phyloP scores from a whole-genome alignment of 306 rosid genomes.

The Hylodesmum podocarpum region DNA sequence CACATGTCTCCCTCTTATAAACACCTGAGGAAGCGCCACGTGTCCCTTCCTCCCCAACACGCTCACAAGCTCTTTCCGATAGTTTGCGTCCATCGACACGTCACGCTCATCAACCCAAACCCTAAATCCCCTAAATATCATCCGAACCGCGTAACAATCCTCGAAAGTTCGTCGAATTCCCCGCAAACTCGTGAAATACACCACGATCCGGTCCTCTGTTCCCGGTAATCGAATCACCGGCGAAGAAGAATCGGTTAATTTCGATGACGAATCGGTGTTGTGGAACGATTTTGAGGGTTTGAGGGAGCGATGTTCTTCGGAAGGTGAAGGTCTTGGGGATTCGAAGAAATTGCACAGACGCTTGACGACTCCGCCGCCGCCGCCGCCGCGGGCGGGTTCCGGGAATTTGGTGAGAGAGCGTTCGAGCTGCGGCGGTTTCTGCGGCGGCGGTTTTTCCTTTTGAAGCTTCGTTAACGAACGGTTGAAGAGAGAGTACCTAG shows the following conservation, averaged over 20 bases:
- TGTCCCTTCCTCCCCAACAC: conserved; percentile 49
- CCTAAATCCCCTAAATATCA: conserved; percentile 77
- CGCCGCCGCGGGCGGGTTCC: conserved; percentile 62
- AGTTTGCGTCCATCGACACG: conserved; percentile 73
- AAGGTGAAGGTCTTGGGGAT: conserved; percentile 5
- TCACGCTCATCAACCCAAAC: conserved; percentile 96
- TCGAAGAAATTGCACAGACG: conserved; percentile 76
- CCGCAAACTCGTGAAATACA: conserved; percentile 79
- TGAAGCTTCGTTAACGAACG: conserved; percentile 53
- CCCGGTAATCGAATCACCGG: conserved; percentile 51
- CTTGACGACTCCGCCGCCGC: conserved; percentile 46
- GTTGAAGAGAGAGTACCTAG: conserved; percentile 56
- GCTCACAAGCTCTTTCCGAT: conserved; percentile 65
- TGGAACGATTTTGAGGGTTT: conserved; percentile 3
- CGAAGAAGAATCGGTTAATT: not conserved
- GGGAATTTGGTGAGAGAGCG: conserved; percentile 55
- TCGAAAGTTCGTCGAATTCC: conserved; percentile 86
- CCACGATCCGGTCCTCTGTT: conserved; percentile 78
- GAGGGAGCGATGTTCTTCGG: not conserved
- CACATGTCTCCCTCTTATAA: conserved; percentile 63
- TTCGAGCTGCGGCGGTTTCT: conserved; percentile 43
- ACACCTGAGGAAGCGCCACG: conserved; percentile 74
- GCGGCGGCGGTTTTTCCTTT: conserved; percentile 32
- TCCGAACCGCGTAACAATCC: conserved; percentile 85
- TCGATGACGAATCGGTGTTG: conserved; percentile 28